Evolutionary conservation across 768 basidiomycete genomes (phyloP), one percentile per base, ranked within the genome.

Genomic region (Daedaleopsis nitida): DNA sequence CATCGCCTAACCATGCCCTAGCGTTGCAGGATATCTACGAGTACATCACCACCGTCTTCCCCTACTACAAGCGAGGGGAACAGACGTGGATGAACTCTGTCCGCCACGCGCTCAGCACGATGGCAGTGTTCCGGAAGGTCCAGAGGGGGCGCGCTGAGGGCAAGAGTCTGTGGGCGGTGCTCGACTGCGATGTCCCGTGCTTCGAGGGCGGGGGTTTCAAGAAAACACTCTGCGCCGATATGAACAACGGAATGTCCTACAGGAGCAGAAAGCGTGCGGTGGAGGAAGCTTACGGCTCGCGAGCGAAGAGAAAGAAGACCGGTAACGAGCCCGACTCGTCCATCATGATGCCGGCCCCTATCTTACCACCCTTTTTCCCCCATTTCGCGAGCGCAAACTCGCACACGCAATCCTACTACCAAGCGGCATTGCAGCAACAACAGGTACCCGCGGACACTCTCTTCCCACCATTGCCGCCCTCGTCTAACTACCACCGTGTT

Each of bases 41-140:
- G 71, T 99, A 86, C 84, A 96, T 99, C 69, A 93, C 92, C 49
- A 91, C 90, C 44, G 92, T 92, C 10, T 96, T 94, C 75, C 96
- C 97, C 8, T 87, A 88, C 71, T 99, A 93, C 77, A 93, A 94
- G 74, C 89, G 91, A 59, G 89, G 90, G 21, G 95, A 98, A 68
- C 85, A 89, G 4, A 96, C 94, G 7, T 98, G 96, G 96, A 95
- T 96, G 86, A 97, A 97, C 74, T 96, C 94, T 57, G 94, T 98
- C 61, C 85, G 96, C n/a, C 96, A 98, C 74, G 95, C 96, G 51
- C 82, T 98, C 24, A 94, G 92, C 65, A 93, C 95, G 3, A 96
- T 96, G 47, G 85, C 89, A 39, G 90, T 89, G 68, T 98, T 97
- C 74, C 86, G 93, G 64, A 97, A 96, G 67, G 85, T 89, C 0